These are phyloP conservation scores for Tremellales sp. DNA, from an alignment of 1,284 basidiomycete genomes.

Conservation along the genomic window DNA sequence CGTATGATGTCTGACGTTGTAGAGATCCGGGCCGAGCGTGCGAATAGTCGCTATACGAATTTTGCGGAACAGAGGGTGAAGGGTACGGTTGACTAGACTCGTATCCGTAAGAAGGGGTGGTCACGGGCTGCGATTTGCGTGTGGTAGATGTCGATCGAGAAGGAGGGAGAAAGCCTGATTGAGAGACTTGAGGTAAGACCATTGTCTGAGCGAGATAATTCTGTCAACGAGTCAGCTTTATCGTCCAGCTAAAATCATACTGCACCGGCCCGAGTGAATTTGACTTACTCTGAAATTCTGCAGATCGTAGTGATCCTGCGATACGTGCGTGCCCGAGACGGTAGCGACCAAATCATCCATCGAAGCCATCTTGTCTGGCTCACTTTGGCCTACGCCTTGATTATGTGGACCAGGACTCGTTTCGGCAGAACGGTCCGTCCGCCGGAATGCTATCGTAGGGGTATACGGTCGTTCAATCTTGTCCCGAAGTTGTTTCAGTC, in stretches of 20 bases:
- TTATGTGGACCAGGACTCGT: background rate
- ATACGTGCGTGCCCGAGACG: slow-evolving; percentile 36
- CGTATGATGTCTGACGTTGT: slow-evolving; percentile 10
- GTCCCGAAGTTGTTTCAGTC: background rate
- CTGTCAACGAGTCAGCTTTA: slow-evolving; percentile 3
- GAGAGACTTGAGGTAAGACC: slow-evolving; percentile 3
- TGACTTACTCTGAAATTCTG: slow-evolving; percentile 56
- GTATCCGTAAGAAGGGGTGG: background rate
- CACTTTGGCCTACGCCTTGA: no score
- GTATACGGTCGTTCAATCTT: background rate
- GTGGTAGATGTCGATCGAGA: slow-evolving; percentile 12
- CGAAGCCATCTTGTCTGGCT: slow-evolving; percentile 32
- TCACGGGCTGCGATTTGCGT: slow-evolving; percentile 8
- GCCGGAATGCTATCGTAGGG: background rate
- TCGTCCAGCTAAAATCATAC: background rate
- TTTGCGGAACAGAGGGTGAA: slow-evolving; percentile 6
- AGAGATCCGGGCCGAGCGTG: slow-evolving; percentile 9
- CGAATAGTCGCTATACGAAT: slow-evolving; percentile 1
- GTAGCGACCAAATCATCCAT: slow-evolving; percentile 44
- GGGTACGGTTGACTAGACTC: slow-evolving; percentile 4
- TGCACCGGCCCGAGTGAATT: background rate
- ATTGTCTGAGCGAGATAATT: slow-evolving; percentile 14
- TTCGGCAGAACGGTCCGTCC: background rate
- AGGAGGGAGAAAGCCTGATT: slow-evolving; percentile 5
- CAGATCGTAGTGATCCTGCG: slow-evolving; percentile 39